These are phyloP conservation scores for Solanum sitiens DNA, from an alignment of 257 asterid species.

Conservation along the genomic window DNA sequence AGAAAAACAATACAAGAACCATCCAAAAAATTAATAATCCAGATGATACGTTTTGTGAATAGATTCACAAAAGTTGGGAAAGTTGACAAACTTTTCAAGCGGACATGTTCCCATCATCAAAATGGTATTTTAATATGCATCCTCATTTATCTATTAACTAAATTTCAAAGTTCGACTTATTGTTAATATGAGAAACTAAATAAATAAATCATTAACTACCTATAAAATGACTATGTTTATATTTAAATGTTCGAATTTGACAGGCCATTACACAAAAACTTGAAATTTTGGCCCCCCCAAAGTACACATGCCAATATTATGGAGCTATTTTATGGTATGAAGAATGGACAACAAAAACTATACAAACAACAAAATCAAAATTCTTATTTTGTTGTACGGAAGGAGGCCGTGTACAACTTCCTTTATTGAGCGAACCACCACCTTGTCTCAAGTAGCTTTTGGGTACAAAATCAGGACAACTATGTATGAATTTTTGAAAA, in stretches of 20 bases:
- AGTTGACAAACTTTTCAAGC: neutral
- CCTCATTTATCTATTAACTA: neutral
- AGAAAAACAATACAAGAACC: neutral
- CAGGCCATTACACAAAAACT: neutral
- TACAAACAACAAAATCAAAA: neutral
- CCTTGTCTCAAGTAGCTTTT: neutral
- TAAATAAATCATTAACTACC: neutral
- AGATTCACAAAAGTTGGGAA: neutral
- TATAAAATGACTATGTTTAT: neutral
- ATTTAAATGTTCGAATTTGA: neutral
- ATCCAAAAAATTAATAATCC: neutral
- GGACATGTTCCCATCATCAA: neutral
- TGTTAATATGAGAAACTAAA: neutral
- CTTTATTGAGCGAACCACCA: neutral
- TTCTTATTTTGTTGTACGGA: neutral
- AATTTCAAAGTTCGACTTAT: neutral
- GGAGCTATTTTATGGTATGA: neutral
- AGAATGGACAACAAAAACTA: neutral
- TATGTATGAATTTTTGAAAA: neutral
- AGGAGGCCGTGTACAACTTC: neutral
- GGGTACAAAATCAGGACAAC: neutral
- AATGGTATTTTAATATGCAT: neutral
- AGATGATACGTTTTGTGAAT: neutral
- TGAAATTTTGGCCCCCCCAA: neutral
- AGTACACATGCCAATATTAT: neutral